Conservation (phyloP, 495 filamentous ascomycete species). For the Aspergillus conjunctus region DNA sequence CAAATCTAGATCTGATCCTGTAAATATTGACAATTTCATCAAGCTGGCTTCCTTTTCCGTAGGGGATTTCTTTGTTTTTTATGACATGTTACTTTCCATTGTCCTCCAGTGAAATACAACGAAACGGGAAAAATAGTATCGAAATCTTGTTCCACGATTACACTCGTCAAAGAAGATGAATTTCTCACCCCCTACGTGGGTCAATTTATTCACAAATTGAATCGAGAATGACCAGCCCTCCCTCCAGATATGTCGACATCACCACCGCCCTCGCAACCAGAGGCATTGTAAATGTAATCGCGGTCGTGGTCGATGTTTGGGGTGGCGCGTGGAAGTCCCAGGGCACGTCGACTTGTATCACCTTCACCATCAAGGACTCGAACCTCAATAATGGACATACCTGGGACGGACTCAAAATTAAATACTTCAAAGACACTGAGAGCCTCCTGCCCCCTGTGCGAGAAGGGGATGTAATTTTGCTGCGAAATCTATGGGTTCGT, state of each 20-base stretch:
- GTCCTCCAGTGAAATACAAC: neutral
- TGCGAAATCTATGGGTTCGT: constrained; percentile 47
- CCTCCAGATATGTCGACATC: constrained; percentile 36
- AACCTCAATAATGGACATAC: constrained; percentile 32
- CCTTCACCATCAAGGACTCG: constrained; percentile 53
- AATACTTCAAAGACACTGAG: constrained; percentile 49
- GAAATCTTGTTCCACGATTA: too few relatives aligned
- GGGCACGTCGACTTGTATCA: constrained; percentile 43
- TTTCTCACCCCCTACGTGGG: neutral
- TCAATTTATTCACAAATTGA: neutral
- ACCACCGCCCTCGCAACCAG: constrained; percentile 34
- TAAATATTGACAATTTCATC: too few relatives aligned
- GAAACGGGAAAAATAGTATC: too few relatives aligned
- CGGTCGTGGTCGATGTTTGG: constrained; percentile 51
- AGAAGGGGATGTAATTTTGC: constrained; percentile 50
- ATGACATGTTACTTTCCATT: neutral
- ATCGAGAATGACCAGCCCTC: constrained; percentile 11
- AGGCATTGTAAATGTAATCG: constrained; percentile 45
- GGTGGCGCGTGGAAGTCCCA: constrained; percentile 28
- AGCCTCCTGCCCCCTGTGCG: constrained; percentile 40
- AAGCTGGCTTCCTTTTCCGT: neutral
- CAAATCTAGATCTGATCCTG: too few relatives aligned
- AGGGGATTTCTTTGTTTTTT: constrained; percentile 1
- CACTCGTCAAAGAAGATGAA: neutral
- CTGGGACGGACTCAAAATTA: constrained; percentile 51